phyloP scores from a whole-genome alignment of 768 basidiomycete species.

The Hygrocybe punicea region DNA sequence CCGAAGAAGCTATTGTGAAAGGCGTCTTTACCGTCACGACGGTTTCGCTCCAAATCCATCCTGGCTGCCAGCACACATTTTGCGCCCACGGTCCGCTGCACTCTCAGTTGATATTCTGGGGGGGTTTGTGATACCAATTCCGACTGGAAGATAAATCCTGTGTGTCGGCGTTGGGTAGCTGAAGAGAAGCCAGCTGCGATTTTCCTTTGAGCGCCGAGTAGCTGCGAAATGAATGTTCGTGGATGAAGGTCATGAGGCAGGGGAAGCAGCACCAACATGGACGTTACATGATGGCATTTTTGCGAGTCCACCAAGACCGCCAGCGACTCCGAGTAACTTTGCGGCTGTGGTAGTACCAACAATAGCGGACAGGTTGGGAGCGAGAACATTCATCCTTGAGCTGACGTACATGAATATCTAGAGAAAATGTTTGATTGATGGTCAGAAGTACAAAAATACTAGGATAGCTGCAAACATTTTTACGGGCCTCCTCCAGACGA shows the following conservation, averaged over 20 bases:
- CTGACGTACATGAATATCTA: conserved; percentile 99
- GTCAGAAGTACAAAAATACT: conserved; percentile 3
- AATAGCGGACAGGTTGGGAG: conserved; percentile 97
- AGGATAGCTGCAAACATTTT: conserved; percentile 53
- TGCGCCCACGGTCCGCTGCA: conserved; percentile 90
- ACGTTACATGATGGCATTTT: conserved; percentile 97
- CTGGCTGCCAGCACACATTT: conserved; percentile 87
- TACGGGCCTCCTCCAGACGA: conserved; percentile 82
- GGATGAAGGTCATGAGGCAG: neutral
- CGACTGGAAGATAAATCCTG: conserved; percentile 95
- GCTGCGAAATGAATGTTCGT: conserved; percentile 40
- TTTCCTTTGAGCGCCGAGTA: conserved; percentile 92
- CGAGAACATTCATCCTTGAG: conserved; percentile 96
- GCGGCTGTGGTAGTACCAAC: conserved; percentile 98
- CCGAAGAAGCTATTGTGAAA: neutral
- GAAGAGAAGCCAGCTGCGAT: conserved; percentile 91
- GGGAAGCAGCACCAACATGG: conserved; percentile 56
- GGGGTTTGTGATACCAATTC: conserved; percentile 84
- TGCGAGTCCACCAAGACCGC: conserved; percentile 83
- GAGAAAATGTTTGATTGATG: neutral
- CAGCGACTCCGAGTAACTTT: conserved; percentile 95
- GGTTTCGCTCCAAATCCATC: conserved; percentile 87
- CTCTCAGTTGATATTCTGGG: conserved; percentile 83
- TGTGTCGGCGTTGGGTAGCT: conserved; percentile 82
- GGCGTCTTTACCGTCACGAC: conserved; percentile 65